Evolutionary conservation across 257 asterid genomes (phyloP).

Genomic region (Phtheirospermum japonicum): DNA sequence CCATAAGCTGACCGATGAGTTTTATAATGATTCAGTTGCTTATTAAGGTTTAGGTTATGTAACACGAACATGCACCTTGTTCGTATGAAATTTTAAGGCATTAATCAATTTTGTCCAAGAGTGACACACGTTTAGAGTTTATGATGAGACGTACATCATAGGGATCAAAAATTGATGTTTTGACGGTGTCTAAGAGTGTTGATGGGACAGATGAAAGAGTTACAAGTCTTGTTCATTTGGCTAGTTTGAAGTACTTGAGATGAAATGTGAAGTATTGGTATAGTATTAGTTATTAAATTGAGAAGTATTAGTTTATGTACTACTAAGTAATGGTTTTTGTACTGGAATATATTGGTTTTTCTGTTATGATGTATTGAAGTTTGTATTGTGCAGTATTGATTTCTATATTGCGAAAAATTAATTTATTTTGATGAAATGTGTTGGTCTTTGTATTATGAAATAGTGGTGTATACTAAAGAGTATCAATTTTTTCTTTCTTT

Average conservation of each 20-base stretch:
- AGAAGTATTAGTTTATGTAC: too few relatives aligned
- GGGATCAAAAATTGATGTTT: slow-evolving; percentile 42
- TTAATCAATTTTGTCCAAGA: slow-evolving; percentile 75
- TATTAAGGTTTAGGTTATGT: slow-evolving; percentile 62
- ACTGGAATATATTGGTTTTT: too few relatives aligned
- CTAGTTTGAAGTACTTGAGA: slow-evolving; percentile 73
- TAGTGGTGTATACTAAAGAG: too few relatives aligned
- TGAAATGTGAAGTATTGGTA: too few relatives aligned
- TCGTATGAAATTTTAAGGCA: slow-evolving; percentile 83
- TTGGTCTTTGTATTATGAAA: too few relatives aligned
- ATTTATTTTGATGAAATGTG: too few relatives aligned
- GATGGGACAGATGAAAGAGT: slow-evolving; percentile 88
- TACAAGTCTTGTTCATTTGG: slow-evolving; percentile 79
- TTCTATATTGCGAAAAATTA: too few relatives aligned
- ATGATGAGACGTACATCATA: slow-evolving; percentile 40
- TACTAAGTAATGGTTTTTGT: too few relatives aligned
- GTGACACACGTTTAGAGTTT: slow-evolving; percentile 50
- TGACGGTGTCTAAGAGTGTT: slow-evolving; percentile 60
- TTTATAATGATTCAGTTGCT: slow-evolving; percentile 46
- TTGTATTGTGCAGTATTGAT: too few relatives aligned
- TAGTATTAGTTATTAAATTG: too few relatives aligned
- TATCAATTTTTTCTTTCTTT: too few relatives aligned
- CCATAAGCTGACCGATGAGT: slow-evolving; percentile 46
- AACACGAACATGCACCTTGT: slow-evolving; percentile 55
- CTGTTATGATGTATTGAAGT: too few relatives aligned